Conservation (phyloP, 352 stramenopile species). For the Pythium biforme region DNA sequence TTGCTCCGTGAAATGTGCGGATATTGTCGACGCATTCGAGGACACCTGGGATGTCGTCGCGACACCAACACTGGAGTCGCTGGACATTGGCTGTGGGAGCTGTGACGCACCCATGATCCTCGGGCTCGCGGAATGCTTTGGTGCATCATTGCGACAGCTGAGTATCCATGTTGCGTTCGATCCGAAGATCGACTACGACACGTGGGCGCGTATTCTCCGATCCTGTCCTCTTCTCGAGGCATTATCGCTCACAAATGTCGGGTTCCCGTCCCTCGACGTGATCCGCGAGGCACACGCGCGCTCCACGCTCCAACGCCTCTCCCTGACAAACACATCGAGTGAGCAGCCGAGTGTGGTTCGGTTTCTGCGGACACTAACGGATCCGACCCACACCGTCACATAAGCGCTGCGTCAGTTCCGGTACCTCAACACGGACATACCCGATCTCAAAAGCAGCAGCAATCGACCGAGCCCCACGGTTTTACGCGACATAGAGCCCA, state of each 20-base stretch:
- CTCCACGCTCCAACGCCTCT: neutral
- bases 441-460: neutral
- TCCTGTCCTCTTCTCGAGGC: conserved; percentile 3
- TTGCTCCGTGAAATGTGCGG: neutral
- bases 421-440: neutral
- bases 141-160: neutral
- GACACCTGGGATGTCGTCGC: neutral
- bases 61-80: neutral
- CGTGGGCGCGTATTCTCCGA: neutral
- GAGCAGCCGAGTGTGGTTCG: neutral
- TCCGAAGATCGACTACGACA: neutral
- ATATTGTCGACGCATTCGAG: conserved; percentile 6
- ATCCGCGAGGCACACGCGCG: neutral
- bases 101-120: neutral
- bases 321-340: neutral
- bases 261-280: neutral
- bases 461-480: neutral
- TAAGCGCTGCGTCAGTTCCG: conserved; percentile 1
- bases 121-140: neutral
- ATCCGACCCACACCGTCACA: neutral
- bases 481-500: neutral
- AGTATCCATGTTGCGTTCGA: conserved; percentile 5
- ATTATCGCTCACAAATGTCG: conserved; percentile 1
- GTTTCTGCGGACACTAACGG: neutral
- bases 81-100: conserved; percentile 1